Evolutionary conservation across 1,139 yeast species (phyloP).

Genomic region (Yamadazyma atmosphaerica): DNA sequence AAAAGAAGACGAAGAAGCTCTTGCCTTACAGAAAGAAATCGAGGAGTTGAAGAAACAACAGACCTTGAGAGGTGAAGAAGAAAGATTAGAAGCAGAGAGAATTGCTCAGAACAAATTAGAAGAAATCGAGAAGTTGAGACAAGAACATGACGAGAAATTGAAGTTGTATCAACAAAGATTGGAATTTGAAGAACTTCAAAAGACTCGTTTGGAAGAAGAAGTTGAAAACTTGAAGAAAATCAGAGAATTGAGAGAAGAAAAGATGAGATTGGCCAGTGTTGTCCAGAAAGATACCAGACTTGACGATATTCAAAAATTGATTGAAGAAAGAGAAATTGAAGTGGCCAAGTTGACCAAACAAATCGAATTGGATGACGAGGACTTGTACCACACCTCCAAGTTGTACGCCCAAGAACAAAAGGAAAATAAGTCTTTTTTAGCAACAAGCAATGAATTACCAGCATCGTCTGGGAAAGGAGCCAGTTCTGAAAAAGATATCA

Average conservation of each 20-base stretch:
- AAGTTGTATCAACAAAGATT: slow-evolving; percentile 30
- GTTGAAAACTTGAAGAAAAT: slow-evolving; percentile 41
- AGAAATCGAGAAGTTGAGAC: slow-evolving; percentile 35
- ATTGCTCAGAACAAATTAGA: slow-evolving; percentile 33
- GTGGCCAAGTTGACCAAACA: slow-evolving; percentile 35
- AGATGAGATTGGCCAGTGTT: slow-evolving; percentile 31
- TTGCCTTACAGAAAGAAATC: slow-evolving; percentile 29
- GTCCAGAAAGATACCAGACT: slow-evolving; percentile 25
- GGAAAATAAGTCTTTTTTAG: slow-evolving; percentile 19
- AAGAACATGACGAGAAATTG: slow-evolving; percentile 34
- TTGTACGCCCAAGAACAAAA: too few relatives aligned
- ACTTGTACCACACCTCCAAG: slow-evolving; percentile 18
- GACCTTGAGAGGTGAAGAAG: slow-evolving; percentile 24
- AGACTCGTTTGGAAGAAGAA: slow-evolving; percentile 35
- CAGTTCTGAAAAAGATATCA: slow-evolving; percentile 8
- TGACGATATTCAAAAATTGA: slow-evolving; percentile 34
- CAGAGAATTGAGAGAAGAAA: slow-evolving; percentile 40
- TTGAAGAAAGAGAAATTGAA: slow-evolving; percentile 38
- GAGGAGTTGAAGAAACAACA: slow-evolving; percentile 29
- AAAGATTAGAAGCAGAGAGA: slow-evolving; percentile 32
- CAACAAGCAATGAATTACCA: slow-evolving; percentile 25
- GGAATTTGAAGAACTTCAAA: slow-evolving; percentile 39
- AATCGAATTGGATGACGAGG: slow-evolving; percentile 34
- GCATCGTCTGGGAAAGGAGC: slow-evolving; percentile 15
- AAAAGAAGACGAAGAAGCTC: slow-evolving; percentile 26